Conservation (phyloP, 768 basidiomycete genomes). For the Termitomyces sp. region DNA sequence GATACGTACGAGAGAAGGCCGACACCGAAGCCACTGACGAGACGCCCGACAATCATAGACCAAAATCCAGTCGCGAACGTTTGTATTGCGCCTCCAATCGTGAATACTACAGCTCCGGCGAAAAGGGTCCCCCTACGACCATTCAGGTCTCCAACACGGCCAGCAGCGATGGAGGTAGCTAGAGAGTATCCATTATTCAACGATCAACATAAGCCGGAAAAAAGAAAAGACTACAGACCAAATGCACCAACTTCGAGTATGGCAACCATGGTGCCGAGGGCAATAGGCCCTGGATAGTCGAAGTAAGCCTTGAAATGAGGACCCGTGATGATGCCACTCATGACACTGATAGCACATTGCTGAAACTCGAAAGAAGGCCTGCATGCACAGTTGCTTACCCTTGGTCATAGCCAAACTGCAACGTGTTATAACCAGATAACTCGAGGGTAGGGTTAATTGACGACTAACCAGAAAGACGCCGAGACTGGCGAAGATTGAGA, state of each 20-base stretch:
- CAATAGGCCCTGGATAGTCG: constrained; percentile 64
- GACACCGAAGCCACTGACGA: constrained; percentile 73
- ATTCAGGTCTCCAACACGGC: constrained; percentile 69
- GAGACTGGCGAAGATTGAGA: constrained; percentile 77
- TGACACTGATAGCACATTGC: constrained; percentile 47
- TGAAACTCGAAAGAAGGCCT: constrained; percentile 11
- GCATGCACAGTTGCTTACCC: constrained; percentile 44
- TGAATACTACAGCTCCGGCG: constrained; percentile 68
- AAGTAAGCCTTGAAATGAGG: constrained; percentile 82
- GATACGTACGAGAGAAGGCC: constrained; percentile 60
- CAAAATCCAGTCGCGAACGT: constrained; percentile 45
- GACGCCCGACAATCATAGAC: constrained; percentile 50
- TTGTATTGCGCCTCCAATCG: constrained; percentile 71
- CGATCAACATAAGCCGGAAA: not conserved
- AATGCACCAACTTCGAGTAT: constrained; percentile 91
- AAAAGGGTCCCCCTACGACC: constrained; percentile 74
- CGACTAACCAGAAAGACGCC: constrained; percentile 76
- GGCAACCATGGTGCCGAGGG: constrained; percentile 94
- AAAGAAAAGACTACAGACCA: constrained; percentile 38
- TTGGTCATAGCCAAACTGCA: constrained; percentile 82
- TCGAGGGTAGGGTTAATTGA: constrained; percentile 11
- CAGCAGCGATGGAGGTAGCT: constrained; percentile 89
- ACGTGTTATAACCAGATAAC: constrained; percentile 4
- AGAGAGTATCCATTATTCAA: not conserved
- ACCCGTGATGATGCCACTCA: constrained; percentile 89